Base-by-base conservation (phyloP, 2,329 filamentous ascomycete species). In the Acrocalymma vagum region DNA sequence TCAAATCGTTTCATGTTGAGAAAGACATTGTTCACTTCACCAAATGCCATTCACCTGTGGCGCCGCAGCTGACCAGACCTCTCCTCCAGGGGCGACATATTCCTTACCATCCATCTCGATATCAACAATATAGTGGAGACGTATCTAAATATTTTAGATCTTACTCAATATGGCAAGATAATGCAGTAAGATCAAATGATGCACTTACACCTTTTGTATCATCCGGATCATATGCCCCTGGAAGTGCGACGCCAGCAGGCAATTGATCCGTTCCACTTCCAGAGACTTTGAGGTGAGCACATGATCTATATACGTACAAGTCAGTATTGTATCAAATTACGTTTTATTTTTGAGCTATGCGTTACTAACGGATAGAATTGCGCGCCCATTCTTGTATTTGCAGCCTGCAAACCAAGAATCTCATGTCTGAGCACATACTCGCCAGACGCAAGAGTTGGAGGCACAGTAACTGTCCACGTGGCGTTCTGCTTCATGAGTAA, bases 401-500 rank as follows among this genome's bases (percentile, higher is more conserved):
- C 52, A 25, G 48, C 51, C 21, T 55, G 51, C 39, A 57, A 22
- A 6, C 47, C 55, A 9, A 58, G 30, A 29, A 55, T 55, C 27
- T 56, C 53, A 17, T 58, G 53, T 4, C 55, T 40, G 9, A 62
- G 26, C 3, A 60, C 17, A 21, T 64, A 58, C 29, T 69, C 63
- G 14, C 67, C 65, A 1, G 58, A 37, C 9, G 57, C 50, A 3
- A 69, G 43, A 2, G 36, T 49, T 0, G 57, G 43, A 8, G 66
- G 66, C 22, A 70, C 60, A 5, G 57, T 67, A 6, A 67, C 61
- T 2, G 50, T 56, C 55, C 68, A 62, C 32, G 62, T 59, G 29
- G 63, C 58, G n/a, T 62, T 62, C n/a, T 69, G 57, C 23, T 59
- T 59, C 11, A 61, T 60, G 1, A 71, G 58, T 6, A 62, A 55